phyloP scores from a whole-genome alignment of 768 basidiomycete species.

The Termitomyces eurrhizus region DNA sequence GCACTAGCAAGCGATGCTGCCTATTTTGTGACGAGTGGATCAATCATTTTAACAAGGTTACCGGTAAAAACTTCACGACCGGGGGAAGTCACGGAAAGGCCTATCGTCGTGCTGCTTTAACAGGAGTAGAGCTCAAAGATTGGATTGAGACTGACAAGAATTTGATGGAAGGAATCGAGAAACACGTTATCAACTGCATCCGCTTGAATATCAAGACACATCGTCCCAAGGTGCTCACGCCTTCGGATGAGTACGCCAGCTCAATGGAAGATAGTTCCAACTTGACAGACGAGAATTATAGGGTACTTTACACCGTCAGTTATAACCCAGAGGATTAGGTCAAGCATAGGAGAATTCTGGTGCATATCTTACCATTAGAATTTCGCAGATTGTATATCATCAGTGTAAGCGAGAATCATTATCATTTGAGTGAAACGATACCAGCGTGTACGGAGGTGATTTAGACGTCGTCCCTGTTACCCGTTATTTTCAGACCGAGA shows the following conservation, averaged over 20 bases:
- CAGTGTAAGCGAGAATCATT: too few relatives aligned
- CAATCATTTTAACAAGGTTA: not conserved
- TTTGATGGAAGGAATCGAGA: not conserved
- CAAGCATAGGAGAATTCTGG: not conserved
- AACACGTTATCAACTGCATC: not conserved
- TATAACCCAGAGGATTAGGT: not conserved
- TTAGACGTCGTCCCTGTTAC: too few relatives aligned
- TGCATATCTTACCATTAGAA: too few relatives aligned
- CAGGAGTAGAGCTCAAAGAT: not conserved
- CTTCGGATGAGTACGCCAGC: not conserved
- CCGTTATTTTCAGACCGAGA: too few relatives aligned
- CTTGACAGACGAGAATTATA: not conserved
- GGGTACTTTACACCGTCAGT: not conserved
- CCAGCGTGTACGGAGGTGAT: too few relatives aligned
- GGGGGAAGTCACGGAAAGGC: not conserved
- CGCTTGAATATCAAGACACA: not conserved
- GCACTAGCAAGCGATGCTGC: not conserved
- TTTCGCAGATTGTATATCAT: too few relatives aligned
- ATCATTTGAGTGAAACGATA: too few relatives aligned
- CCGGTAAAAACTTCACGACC: not conserved
- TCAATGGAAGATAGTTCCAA: not conserved
- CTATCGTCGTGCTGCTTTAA: not conserved
- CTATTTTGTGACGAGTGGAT: not conserved
- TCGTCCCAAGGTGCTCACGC: not conserved
- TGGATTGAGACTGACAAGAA: not conserved